Evolutionary conservation across 2,329 filamentous ascomycete species (phyloP).

Genomic region (Cryphonectria naterciae): DNA sequence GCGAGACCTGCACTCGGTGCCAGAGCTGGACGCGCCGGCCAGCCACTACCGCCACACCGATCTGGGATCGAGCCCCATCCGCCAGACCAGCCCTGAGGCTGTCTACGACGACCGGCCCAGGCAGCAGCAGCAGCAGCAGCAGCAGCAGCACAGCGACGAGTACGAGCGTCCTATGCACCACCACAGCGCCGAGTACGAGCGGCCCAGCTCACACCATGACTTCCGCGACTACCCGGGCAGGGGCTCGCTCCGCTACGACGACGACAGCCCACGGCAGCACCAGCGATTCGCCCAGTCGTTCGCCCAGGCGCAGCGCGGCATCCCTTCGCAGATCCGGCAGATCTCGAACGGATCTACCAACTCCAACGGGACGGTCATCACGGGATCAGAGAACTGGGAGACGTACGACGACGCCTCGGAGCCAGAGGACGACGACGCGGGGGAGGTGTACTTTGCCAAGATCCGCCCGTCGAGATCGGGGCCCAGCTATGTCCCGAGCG

Average conservation of each 20-base stretch:
- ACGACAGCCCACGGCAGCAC: constrained; percentile 38
- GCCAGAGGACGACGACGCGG: constrained; percentile 74
- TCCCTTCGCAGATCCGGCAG: constrained; percentile 59
- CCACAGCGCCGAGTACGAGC: constrained; percentile 39
- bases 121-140: constrained; percentile 15
- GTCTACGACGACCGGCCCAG: constrained; percentile 72
- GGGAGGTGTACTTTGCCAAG: constrained; percentile 81
- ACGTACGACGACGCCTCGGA: constrained; percentile 88
- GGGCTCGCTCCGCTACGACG: constrained; percentile 25
- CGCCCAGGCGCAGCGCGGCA: constrained; percentile 43
- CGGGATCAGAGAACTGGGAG: constrained; percentile 96
- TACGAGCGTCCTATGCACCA: constrained; percentile 40
- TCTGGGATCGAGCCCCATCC: constrained; percentile 59
- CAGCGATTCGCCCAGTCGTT: constrained; percentile 41
- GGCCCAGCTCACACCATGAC: constrained; percentile 44
- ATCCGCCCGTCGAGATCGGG: constrained; percentile 62
- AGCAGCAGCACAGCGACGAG: constrained; percentile 32
- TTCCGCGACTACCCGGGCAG: constrained; percentile 42
- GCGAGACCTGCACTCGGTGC: constrained; percentile 70
- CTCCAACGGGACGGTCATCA: constrained; percentile 61
- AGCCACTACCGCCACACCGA: constrained; percentile 54
- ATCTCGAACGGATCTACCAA: constrained; percentile 68
- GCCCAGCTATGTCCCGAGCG: constrained; percentile 15
- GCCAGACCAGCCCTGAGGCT: constrained; percentile 75
- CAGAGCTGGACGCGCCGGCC: constrained; percentile 54